Evolutionary conservation across 441 rosid species (phyloP).

Genomic region (Syzygium syzygioides): DNA sequence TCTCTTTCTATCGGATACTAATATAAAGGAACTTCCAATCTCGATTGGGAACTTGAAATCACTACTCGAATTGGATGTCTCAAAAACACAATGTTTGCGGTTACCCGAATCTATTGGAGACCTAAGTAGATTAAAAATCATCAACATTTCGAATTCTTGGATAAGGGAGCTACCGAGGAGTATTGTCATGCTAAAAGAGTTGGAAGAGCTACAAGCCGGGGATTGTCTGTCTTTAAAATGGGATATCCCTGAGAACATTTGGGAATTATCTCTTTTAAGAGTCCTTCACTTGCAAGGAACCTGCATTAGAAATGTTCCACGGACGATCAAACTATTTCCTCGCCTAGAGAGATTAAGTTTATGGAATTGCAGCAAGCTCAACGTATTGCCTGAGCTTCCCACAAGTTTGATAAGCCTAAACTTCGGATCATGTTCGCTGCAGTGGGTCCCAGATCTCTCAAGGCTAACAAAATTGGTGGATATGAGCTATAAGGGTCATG

Average conservation of each 20-base stretch:
- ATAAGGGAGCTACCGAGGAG: background rate
- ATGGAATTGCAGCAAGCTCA: fast-evolving
- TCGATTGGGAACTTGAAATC: no score
- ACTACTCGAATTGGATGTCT: background rate
- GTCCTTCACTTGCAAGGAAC: background rate
- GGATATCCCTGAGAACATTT: background rate
- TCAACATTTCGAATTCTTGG: background rate
- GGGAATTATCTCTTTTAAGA: background rate
- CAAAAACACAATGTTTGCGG: fast-evolving
- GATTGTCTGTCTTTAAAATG: fast-evolving
- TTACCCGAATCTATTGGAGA: background rate
- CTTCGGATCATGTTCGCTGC: background rate
- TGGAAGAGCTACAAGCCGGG: background rate
- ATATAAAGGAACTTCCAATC: no score
- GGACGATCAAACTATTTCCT: background rate
- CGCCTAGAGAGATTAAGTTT: background rate
- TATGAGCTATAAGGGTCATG: background rate
- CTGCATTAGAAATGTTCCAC: background rate
- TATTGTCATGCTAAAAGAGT: background rate
- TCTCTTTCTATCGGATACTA: no score
- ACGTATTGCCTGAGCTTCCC: background rate
- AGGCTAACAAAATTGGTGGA: background rate
- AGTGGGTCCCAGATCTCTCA: background rate
- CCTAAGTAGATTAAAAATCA: background rate
- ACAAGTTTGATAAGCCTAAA: background rate